phyloP scores from a whole-genome alignment of 768 basidiomycete species.

The Rossbeevera mucosa region DNA sequence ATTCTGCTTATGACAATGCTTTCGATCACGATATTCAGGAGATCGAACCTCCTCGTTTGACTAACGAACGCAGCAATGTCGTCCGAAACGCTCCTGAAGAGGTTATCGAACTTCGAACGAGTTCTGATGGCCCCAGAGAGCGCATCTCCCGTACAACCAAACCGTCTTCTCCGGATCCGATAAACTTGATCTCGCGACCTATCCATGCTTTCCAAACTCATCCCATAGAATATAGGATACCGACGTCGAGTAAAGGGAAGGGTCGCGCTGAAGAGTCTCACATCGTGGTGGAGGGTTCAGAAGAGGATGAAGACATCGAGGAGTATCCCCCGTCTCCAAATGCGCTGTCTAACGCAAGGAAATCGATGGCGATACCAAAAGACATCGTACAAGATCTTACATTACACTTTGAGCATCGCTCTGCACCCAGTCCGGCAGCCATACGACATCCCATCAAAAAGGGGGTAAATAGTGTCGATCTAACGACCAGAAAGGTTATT shows the following conservation, averaged over 20 bases:
- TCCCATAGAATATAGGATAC: conserved; percentile 9
- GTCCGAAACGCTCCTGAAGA: conserved; percentile 17
- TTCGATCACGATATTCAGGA: conserved; percentile 24
- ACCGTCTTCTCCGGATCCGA: conserved; percentile 26
- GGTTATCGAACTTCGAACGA: conserved; percentile 14
- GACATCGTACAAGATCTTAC: conserved; percentile 12
- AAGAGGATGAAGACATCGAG: conserved; percentile 21
- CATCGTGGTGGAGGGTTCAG: conserved; percentile 19
- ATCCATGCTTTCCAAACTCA: conserved; percentile 21
- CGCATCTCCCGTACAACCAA: conserved; percentile 11
- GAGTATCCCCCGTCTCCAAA: conserved; percentile 12
- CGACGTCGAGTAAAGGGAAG: conserved; percentile 21
- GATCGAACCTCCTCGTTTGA: conserved; percentile 2
- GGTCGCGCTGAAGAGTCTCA: conserved; percentile 13
- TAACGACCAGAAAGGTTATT: not conserved
- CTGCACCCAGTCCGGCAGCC: conserved; percentile 4
- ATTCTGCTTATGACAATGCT: not conserved
- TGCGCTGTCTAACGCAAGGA: not conserved
- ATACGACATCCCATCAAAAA: not conserved
- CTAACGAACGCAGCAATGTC: not conserved
- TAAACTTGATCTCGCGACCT: not conserved
- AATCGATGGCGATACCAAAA: conserved; percentile 14
- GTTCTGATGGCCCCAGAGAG: conserved; percentile 23
- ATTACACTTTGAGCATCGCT: conserved; percentile 5
- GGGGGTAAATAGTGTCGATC: conserved; percentile 4